Conservation (phyloP, 768 basidiomycete genomes). For the Lactarius hengduanensis region DNA sequence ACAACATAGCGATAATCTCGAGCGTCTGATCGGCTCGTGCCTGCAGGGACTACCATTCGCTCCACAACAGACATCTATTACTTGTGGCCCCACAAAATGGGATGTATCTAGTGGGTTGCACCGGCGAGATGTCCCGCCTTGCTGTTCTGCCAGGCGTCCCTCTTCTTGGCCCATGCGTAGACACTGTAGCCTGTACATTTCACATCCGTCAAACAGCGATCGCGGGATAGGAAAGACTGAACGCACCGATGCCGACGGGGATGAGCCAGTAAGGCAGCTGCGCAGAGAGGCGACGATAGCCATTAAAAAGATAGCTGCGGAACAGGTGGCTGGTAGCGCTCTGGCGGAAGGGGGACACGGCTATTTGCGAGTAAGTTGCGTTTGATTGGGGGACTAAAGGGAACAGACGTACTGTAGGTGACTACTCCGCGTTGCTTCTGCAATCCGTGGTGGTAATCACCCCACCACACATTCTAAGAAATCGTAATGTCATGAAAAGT, state of each 20-base stretch:
- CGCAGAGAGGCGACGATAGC: slow-evolving; percentile 65
- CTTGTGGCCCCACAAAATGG: neutral
- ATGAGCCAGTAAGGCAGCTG: slow-evolving; percentile 75
- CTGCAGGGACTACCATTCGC: neutral
- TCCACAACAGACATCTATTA: slow-evolving; percentile 8
- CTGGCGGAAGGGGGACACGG: slow-evolving; percentile 74
- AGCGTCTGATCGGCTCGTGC: slow-evolving; percentile 5
- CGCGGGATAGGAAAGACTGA: neutral
- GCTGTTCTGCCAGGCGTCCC: slow-evolving; percentile 63
- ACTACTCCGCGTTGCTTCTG: slow-evolving; percentile 68
- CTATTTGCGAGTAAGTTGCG: slow-evolving; percentile 39
- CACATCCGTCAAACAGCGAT: slow-evolving; percentile 3
- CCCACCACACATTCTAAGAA: slow-evolving; percentile 85
- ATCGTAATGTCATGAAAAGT: neutral
- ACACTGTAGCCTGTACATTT: slow-evolving; percentile 60
- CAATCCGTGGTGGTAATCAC: slow-evolving; percentile 58
- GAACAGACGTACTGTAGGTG: slow-evolving; percentile 63
- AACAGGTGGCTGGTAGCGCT: slow-evolving; percentile 67
- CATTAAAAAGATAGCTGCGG: slow-evolving; percentile 78
- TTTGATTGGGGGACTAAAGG: neutral
- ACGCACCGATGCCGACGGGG: slow-evolving; percentile 70
- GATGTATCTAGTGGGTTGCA: slow-evolving; percentile 24
- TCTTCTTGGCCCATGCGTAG: slow-evolving; percentile 72
- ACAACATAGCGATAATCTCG: neutral
- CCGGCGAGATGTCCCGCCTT: slow-evolving; percentile 68